Percentiles rank a stretch among this genome's conserved stretches.
Conservation (phyloP, 1,284 basidiomycete species). For the Microbotryum violaceum region DNA sequence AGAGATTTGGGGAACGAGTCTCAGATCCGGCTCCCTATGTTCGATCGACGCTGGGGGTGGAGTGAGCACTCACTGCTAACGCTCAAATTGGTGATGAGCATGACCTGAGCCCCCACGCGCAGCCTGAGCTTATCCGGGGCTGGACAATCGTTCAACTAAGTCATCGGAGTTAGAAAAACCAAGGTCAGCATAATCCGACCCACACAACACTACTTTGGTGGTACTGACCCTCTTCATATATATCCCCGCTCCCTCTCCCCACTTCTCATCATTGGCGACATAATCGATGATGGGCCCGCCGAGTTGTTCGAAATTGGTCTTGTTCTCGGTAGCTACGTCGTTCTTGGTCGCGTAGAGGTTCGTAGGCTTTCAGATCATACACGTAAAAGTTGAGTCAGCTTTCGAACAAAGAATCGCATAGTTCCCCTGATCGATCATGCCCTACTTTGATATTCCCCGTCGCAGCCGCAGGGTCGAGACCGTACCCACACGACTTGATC, state of each 20-base stretch:
- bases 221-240: no score
- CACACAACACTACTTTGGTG: no score
- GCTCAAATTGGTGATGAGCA: conserved; percentile 33
- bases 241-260: no score
- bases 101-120: conserved; percentile 32
- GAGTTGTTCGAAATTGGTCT: conserved; percentile 23
- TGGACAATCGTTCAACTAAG: conserved; percentile 27
- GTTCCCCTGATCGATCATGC: no score
- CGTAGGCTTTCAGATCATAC: conserved; percentile 24
- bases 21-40: no score
- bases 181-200: no score
- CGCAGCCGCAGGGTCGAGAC: conserved; percentile 13
- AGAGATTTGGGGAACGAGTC: not conserved
- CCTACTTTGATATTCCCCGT: conserved; percentile 17
- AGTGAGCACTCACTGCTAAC: conserved; percentile 14
- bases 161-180: no score
- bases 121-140: conserved; percentile 17
- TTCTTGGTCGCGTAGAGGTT: conserved; percentile 27
- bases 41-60: no score
- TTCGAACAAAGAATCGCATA: no score
- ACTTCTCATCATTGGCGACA: no score
- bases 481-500: conserved; percentile 21
- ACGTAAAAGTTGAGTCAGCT: no score
- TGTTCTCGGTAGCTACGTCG: conserved; percentile 29
- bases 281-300: conserved; percentile 1